Conservation (phyloP, 2,329 filamentous ascomycete species). For the Ceratocystis alfenasii region DNA sequence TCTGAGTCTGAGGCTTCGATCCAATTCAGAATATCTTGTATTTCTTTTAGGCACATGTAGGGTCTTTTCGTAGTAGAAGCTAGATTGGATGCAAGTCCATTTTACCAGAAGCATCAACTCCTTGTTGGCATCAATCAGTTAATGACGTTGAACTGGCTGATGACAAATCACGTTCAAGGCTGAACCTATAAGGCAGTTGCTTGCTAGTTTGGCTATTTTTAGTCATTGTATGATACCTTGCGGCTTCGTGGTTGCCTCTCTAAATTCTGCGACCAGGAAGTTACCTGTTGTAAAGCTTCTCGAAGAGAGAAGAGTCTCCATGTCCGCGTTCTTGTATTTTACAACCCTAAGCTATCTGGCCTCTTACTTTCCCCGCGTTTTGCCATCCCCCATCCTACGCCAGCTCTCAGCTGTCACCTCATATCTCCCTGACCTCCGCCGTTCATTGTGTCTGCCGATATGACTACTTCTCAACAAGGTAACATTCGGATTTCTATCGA, state of each 20-base stretch:
- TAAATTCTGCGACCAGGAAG: neutral
- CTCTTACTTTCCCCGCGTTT: neutral
- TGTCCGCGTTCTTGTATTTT: neutral
- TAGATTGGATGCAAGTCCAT: too few relatives aligned
- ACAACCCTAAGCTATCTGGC: neutral
- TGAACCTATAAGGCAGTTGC: neutral
- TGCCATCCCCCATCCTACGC: neutral
- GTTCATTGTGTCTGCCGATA: neutral
- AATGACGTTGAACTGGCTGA: neutral
- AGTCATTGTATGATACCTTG: neutral
- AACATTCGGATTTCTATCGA: slow-evolving; percentile 66
- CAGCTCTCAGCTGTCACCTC: neutral
- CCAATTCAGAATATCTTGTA: too few relatives aligned
- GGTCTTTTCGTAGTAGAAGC: too few relatives aligned
- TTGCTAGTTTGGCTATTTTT: neutral
- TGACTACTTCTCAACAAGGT: neutral
- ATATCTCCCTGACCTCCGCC: too few relatives aligned
- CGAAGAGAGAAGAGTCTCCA: neutral
- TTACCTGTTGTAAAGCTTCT: neutral
- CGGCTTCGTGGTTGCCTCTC: too few relatives aligned
- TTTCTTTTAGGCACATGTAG: too few relatives aligned
- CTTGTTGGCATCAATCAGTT: neutral
- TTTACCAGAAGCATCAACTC: too few relatives aligned
- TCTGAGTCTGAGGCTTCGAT: too few relatives aligned
- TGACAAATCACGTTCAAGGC: neutral